Evolutionary conservation across 257 asterid species (phyloP).

Genomic region (Fraxinus quadrangulata): DNA sequence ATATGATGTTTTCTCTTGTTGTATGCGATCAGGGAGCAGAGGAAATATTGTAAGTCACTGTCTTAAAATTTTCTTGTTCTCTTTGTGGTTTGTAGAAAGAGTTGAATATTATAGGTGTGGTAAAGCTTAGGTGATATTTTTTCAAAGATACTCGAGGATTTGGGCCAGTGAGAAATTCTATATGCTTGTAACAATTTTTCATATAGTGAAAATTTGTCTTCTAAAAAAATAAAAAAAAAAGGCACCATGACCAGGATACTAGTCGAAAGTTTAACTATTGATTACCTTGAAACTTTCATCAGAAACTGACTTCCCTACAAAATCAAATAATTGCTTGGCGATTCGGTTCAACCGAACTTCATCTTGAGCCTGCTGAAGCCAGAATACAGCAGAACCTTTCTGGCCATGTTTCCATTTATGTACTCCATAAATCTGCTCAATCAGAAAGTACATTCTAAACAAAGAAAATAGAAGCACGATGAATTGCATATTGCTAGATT

Average conservation of each 20-base stretch:
- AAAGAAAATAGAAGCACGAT: slow-evolving; percentile 21
- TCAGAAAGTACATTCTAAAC: slow-evolving; percentile 20
- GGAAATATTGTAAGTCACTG: too few relatives aligned
- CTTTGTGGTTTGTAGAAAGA: not conserved
- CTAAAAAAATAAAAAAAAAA: not conserved
- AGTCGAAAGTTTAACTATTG: not conserved
- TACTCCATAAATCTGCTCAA: slow-evolving; percentile 76
- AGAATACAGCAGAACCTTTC: slow-evolving; percentile 87
- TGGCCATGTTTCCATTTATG: slow-evolving; percentile 94
- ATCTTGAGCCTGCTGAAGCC: slow-evolving; percentile 97
- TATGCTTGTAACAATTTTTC: not conserved
- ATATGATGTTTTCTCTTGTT: too few relatives aligned
- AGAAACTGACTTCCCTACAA: slow-evolving; percentile 84
- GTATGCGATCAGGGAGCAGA: too few relatives aligned
- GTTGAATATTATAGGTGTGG: not conserved
- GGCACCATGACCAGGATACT: not conserved
- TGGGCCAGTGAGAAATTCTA: not conserved
- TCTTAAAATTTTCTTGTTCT: too few relatives aligned
- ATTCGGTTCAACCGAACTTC: slow-evolving; percentile 80
- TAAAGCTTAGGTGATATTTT: not conserved
- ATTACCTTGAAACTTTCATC: slow-evolving; percentile 87
- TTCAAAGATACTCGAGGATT: not conserved
- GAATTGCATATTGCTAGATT: not conserved
- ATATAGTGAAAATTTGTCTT: not conserved
- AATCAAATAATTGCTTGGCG: slow-evolving; percentile 80